These are phyloP conservation scores for Ogataea siamensis DNA, from an alignment of 805 yeast species.

Conservation along the genomic window DNA sequence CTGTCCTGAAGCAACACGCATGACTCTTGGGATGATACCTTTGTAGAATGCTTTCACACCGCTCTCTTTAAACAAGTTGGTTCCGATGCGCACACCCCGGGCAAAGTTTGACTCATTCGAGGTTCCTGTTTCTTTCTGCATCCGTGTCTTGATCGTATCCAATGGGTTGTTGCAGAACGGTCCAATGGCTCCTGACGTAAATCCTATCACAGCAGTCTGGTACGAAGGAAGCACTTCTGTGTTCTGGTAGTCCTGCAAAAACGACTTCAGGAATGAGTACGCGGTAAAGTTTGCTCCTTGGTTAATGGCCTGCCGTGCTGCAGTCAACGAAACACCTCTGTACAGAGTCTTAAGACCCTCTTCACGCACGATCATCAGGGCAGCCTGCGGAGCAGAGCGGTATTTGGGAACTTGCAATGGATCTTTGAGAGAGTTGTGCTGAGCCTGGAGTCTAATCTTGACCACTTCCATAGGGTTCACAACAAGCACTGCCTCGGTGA, in stretches of 20 bases:
- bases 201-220: conserved; percentile 91
- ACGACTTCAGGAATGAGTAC: conserved; percentile 78
- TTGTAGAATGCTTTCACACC: conserved; percentile 88
- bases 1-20: conserved; percentile 99
- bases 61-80: conserved; percentile 80
- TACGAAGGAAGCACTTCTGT: conserved; percentile 73
- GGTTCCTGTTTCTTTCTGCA: conserved; percentile 82
- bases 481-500: conserved; percentile 90
- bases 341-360: conserved; percentile 89
- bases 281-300: conserved; percentile 98
- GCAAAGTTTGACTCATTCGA: conserved; percentile 64
- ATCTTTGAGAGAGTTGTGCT: conserved; percentile 86
- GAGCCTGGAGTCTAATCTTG: conserved; percentile 94
- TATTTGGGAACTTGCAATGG: conserved; percentile 77
- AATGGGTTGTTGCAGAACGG: conserved; percentile 97
- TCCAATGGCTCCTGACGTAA: conserved; percentile 94
- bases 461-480: conserved; percentile 98
- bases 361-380: conserved; percentile 76
- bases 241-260: conserved; percentile 59
- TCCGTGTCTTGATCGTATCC: conserved; percentile 94
- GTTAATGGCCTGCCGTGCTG: conserved; percentile 96
- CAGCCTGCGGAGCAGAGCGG: conserved; percentile 90
- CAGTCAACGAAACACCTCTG: conserved; percentile 93
- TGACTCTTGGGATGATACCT: conserved; percentile 97
- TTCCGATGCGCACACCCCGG: conserved; percentile 78